phyloP scores from a whole-genome alignment of 345 rosid genomes.

The Xanthoceras sorbifolium region DNA sequence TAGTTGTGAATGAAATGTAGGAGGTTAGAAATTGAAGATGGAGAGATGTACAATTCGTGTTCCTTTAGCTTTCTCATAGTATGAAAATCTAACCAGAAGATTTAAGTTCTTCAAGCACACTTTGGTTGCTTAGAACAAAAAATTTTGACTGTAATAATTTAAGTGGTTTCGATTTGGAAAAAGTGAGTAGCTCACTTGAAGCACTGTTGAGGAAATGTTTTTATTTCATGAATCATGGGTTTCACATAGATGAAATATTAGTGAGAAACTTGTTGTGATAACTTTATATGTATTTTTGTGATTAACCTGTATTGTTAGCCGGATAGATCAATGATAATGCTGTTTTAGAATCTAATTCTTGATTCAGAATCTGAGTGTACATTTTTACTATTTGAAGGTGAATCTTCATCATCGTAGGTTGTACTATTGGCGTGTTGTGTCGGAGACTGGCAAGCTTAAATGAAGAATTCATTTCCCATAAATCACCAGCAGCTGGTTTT shows the following conservation, averaged over 20 bases:
- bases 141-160: background rate
- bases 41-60: no score
- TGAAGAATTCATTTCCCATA: slow-evolving; percentile 79
- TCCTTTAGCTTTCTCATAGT: background rate
- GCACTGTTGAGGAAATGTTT: background rate
- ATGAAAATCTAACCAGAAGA: background rate
- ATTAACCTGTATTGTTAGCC: background rate
- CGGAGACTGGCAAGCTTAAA: slow-evolving; percentile 72
- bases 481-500: slow-evolving; percentile 77
- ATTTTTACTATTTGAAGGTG: slow-evolving; percentile 18
- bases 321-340: background rate
- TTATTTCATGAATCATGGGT: background rate
- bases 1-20: background rate
- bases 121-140: background rate
- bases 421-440: slow-evolving; percentile 81
- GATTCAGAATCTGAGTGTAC: slow-evolving; percentile 1
- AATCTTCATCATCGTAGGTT: slow-evolving; percentile 49
- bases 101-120: background rate
- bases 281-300: background rate
- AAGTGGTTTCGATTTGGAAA: background rate
- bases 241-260: background rate
- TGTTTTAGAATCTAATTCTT: background rate
- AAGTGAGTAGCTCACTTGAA: background rate
- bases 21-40: background rate
- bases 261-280: background rate